phyloP scores from a whole-genome alignment of 768 basidiomycete genomes.

The Lactarius evosmus region DNA sequence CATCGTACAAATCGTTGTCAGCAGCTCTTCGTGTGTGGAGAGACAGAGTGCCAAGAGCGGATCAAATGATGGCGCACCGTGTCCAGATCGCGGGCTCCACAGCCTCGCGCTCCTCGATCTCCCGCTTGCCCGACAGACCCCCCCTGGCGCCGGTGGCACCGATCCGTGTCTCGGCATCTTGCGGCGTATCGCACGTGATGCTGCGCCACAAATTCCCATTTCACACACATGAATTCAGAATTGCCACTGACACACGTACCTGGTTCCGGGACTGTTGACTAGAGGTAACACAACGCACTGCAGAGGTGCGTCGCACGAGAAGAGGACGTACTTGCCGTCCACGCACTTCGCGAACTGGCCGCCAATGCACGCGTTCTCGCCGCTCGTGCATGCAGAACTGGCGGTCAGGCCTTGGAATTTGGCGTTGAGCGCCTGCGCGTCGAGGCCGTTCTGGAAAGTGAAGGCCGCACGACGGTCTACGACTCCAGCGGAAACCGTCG shows the following conservation, averaged over 20 bases:
- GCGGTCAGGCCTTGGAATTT: slow-evolving; percentile 28
- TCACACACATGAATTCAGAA: neutral
- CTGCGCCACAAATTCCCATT: slow-evolving; percentile 16
- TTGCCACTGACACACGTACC: slow-evolving; percentile 21
- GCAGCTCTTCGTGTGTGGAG: neutral
- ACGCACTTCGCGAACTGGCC: slow-evolving; percentile 30
- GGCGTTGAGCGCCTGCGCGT: slow-evolving; percentile 31
- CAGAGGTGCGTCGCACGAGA: slow-evolving; percentile 19
- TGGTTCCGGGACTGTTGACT: slow-evolving; percentile 35
- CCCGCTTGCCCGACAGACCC: slow-evolving; percentile 30
- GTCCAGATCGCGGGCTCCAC: neutral
- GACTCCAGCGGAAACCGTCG: slow-evolving; percentile 17
- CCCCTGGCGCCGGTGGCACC: slow-evolving; percentile 30
- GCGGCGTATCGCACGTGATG: slow-evolving; percentile 31
- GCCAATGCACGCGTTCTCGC: slow-evolving; percentile 30
- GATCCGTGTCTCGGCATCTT: slow-evolving; percentile 31
- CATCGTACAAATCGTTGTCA: neutral
- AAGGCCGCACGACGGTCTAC: slow-evolving; percentile 27
- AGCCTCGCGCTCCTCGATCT: slow-evolving; percentile 1
- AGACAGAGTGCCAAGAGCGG: too few species aligned
- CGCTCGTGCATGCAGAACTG: slow-evolving; percentile 37
- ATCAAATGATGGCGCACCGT: slow-evolving; percentile 5
- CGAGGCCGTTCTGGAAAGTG: slow-evolving; percentile 28
- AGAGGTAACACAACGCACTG: slow-evolving; percentile 33
- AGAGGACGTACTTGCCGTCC: slow-evolving; percentile 24